These are phyloP conservation scores for Populus nigra DNA, from an alignment of 345 rosid species.

Conservation along the genomic window DNA sequence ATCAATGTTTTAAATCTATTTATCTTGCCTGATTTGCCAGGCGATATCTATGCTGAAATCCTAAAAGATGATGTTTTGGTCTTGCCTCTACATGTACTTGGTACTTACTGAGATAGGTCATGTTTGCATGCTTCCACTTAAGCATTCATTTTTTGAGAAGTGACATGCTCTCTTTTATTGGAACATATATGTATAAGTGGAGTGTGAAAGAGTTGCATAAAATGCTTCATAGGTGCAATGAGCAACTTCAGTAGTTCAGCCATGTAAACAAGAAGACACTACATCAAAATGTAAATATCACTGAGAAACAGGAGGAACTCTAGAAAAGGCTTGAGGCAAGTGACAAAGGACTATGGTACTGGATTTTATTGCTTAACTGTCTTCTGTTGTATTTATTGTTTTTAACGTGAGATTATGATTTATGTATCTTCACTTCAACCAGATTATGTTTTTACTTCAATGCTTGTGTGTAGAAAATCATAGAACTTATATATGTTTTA, in stretches of 20 bases:
- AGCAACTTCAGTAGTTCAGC: constrained; percentile 59
- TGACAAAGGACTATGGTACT: constrained; percentile 62
- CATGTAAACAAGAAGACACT: constrained; percentile 98
- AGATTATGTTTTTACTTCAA: too few relatives aligned
- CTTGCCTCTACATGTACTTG: too few relatives aligned
- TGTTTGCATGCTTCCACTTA: too few relatives aligned
- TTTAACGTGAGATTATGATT: neutral
- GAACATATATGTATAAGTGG: too few relatives aligned
- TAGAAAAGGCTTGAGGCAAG: constrained; percentile 95
- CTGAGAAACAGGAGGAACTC: constrained; percentile 92
- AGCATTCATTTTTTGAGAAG: too few relatives aligned
- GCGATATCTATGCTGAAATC: constrained; percentile 45
- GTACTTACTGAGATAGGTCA: too few relatives aligned
- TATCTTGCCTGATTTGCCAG: neutral
- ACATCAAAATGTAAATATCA: constrained; percentile 90
- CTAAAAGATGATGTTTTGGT: constrained; percentile 47
- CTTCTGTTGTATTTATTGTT: neutral
- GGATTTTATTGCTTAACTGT: neutral
- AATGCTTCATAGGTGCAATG: too few relatives aligned
- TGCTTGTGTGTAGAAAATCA: constrained; percentile 67
- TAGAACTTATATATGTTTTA: constrained; percentile 23
- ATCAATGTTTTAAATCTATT: neutral
- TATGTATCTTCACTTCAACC: too few relatives aligned
- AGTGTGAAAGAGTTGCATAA: too few relatives aligned
- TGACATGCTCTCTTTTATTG: too few relatives aligned